Evolutionary conservation across 2,329 filamentous ascomycete genomes (phyloP), one percentile per base, ranked within the genome.

Genomic region (Curvularia hawaiiensis): DNA sequence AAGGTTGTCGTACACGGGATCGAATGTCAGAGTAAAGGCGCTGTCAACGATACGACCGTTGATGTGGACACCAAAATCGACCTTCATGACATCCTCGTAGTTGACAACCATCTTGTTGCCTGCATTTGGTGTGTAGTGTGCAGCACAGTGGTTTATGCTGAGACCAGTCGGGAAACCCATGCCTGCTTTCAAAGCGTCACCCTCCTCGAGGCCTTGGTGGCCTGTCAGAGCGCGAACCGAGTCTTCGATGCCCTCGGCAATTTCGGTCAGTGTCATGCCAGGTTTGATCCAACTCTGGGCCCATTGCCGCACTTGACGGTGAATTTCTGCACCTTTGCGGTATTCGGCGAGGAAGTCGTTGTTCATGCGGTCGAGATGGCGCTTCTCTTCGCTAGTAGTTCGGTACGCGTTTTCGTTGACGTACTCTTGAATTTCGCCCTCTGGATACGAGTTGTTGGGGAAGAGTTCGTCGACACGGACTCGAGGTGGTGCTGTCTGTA

Each of bases 151-250:
- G 79, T 96, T 93, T 65, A 95, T 82, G 73, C 89, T 92, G 53
- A 96, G 80, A 51, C 92, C 92, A 22, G 89, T 92, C 5, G 92
- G 92, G 79, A 96, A 96, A 4, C 90, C 92, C 84, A 96, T 91
- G 54, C 92, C 91, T 31, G 87, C 91, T 69, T 87, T 85, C 62
- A 93, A 79, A 52, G 87, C 88, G 69, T 96, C 91, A 5, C 92
- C 92, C 68, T 92, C 89, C 60, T 89, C 84, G 43, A 95, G 78
- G 8, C 91, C 92, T 65, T 85, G 82, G 74, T 96, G 90, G 6
- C 90, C 91, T 2, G 89, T 89, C 62, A 96, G 77, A 31, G 88
- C 86, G 62, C 91, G 86, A 35, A 95, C 90, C 50, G 90, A 85
- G 73, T 94, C 86, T 76, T 96, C 92, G 67, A 96, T 96, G n/a